These are phyloP conservation scores for Russula sp. DNA, from an alignment of 768 basidiomycete genomes.

Conservation along the genomic window DNA sequence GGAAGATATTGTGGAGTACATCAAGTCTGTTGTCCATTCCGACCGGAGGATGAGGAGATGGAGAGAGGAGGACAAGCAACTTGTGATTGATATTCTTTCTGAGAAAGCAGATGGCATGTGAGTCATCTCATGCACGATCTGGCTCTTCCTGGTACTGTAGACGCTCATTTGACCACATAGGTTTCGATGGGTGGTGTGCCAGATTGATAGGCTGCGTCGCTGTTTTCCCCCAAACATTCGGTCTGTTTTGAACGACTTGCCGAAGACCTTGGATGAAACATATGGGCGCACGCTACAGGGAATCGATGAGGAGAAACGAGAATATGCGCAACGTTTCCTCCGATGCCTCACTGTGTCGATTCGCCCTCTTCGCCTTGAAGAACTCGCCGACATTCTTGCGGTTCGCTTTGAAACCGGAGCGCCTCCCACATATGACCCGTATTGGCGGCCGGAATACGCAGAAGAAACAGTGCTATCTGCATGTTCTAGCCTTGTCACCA, in stretches of 20 bases:
- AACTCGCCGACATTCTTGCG: conserved; percentile 10
- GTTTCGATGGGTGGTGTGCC: conserved; percentile 8
- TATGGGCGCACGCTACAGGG: background rate
- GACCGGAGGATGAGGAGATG: background rate
- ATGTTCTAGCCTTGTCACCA: background rate
- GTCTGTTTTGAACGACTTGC: background rate
- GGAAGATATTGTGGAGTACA: background rate
- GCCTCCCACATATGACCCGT: too few species aligned
- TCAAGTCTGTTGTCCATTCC: background rate
- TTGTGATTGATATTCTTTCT: background rate
- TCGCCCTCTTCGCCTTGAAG: background rate
- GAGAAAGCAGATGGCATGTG: conserved; percentile 7
- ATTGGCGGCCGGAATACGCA: background rate
- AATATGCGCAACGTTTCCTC: background rate
- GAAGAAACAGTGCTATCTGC: too few species aligned
- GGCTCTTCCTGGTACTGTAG: background rate
- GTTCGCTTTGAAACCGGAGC: background rate
- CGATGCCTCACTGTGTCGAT: background rate
- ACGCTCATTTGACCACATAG: background rate
- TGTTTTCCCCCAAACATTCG: background rate
- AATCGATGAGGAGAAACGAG: background rate
- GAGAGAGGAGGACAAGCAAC: background rate
- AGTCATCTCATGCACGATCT: background rate
- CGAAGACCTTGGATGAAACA: background rate
- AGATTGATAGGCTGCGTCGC: background rate